phyloP scores from a whole-genome alignment of 257 asterid species.

The Lavandula angustifolia region DNA sequence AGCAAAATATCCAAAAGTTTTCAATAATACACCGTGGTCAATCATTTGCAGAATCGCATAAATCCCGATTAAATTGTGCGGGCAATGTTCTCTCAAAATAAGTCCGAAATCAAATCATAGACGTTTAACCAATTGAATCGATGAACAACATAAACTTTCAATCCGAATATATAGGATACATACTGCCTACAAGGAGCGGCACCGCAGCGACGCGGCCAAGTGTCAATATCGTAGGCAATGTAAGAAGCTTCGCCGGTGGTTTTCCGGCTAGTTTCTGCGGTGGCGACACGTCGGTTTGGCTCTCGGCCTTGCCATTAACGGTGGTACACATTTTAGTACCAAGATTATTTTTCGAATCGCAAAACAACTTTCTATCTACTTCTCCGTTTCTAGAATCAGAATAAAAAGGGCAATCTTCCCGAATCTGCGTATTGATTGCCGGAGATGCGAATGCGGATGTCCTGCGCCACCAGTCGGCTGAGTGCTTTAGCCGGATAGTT shows the following conservation, averaged over 20 bases:
- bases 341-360: conserved; percentile 25
- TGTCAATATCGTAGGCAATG: conserved; percentile 82
- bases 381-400: conserved; percentile 22
- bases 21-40: not conserved
- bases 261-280: conserved; percentile 38
- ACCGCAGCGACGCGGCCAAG: conserved; percentile 81
- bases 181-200: conserved; percentile 70
- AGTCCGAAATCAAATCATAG: conserved; percentile 1
- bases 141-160: not conserved
- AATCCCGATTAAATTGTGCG: not conserved
- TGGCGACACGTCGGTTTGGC: conserved; percentile 32
- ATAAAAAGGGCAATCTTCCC: conserved; percentile 21
- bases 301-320: conserved; percentile 43
- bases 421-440: conserved; percentile 26
- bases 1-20: not conserved
- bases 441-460: conserved; percentile 32
- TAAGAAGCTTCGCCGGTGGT: conserved; percentile 54
- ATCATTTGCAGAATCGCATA: not conserved
- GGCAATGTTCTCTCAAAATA: not conserved
- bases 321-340: conserved; percentile 53
- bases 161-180: conserved; percentile 29
- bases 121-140: not conserved
- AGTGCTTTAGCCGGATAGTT: conserved; percentile 20
- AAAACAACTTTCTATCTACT: conserved; percentile 2
- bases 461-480: conserved; percentile 47